Conservation (phyloP, 2,329 filamentous ascomycete species). For the Rosellinia necatrix region DNA sequence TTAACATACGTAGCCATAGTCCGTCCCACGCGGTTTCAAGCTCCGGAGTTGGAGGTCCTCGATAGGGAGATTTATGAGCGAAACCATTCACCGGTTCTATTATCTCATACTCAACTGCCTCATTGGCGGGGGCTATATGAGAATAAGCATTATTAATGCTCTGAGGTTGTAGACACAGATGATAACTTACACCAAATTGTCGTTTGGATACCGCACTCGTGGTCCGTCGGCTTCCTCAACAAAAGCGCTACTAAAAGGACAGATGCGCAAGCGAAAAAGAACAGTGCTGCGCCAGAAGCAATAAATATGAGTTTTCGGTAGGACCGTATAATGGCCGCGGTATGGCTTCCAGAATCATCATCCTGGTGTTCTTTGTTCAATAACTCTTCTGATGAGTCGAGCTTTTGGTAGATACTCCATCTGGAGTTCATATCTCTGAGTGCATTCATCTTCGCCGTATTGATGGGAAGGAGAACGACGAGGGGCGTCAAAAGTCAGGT, state of each 20-base stretch:
- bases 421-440: constrained; percentile 3
- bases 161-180: not conserved
- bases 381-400: constrained; percentile 10
- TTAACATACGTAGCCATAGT: constrained; percentile 14
- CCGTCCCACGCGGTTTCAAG: constrained; percentile 16
- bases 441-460: constrained; percentile 2
- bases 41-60: constrained; percentile 19
- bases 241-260: constrained; percentile 1
- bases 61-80: constrained; percentile 18
- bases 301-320: constrained; percentile 11
- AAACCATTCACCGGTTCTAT: constrained; percentile 17
- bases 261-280: not conserved
- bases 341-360: not conserved
- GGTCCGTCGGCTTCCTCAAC: constrained; percentile 1
- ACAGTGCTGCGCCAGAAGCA: not conserved
- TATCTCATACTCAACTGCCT: constrained; percentile 19
- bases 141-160: not conserved
- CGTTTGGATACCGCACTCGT: constrained; percentile 14
- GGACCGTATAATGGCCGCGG: not conserved
- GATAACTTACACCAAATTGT: constrained; percentile 20
- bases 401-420: constrained; percentile 11
- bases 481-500: not conserved
- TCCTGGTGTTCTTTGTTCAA: constrained; percentile 3
- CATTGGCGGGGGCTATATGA: constrained; percentile 16
- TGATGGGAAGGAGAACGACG: not conserved